These are phyloP conservation scores for Dactylonectria macrodidyma DNA, from an alignment of 2,329 filamentous ascomycete species.

Conservation along the genomic window DNA sequence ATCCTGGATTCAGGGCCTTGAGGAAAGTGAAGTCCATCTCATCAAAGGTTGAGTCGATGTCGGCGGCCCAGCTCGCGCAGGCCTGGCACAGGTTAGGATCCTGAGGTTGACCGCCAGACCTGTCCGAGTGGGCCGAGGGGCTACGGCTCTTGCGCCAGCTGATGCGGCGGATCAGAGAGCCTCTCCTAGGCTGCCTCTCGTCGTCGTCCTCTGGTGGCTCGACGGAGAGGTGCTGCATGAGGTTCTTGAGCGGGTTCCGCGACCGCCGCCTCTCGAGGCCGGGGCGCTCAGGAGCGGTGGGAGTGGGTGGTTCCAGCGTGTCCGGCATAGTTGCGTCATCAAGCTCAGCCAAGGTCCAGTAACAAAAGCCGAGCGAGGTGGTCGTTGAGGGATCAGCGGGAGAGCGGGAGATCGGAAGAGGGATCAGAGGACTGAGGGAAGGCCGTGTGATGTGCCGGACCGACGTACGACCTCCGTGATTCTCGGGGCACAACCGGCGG, in stretches of 20 bases:
- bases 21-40: slow-evolving; percentile 51
- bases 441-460: slow-evolving; percentile 24
- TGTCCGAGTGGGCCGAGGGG: slow-evolving; percentile 53
- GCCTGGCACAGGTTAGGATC: slow-evolving; percentile 51
- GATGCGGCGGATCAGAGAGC: slow-evolving; percentile 54
- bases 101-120: slow-evolving; percentile 44
- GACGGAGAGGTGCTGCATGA: slow-evolving; percentile 57
- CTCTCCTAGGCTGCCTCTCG: slow-evolving; percentile 46
- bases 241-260: slow-evolving; percentile 54
- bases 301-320: slow-evolving; percentile 46
- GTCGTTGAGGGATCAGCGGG: slow-evolving; percentile 13
- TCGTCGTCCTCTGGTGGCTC: slow-evolving; percentile 50
- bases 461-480: slow-evolving; percentile 45
- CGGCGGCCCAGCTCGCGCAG: slow-evolving; percentile 52
- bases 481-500: slow-evolving; percentile 40
- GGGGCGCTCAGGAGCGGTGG: slow-evolving; percentile 42
- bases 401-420: slow-evolving; percentile 6
- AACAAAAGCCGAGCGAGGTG: neutral
- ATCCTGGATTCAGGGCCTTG: slow-evolving; percentile 47
- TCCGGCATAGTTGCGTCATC: slow-evolving; percentile 48
- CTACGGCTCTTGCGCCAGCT: slow-evolving; percentile 56
- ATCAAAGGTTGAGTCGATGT: slow-evolving; percentile 52
- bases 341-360: neutral
- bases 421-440: slow-evolving; percentile 21
- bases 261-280: slow-evolving; percentile 51